phyloP scores from a whole-genome alignment of 2,329 filamentous ascomycete species.

The Fusarium fracticaudum region DNA sequence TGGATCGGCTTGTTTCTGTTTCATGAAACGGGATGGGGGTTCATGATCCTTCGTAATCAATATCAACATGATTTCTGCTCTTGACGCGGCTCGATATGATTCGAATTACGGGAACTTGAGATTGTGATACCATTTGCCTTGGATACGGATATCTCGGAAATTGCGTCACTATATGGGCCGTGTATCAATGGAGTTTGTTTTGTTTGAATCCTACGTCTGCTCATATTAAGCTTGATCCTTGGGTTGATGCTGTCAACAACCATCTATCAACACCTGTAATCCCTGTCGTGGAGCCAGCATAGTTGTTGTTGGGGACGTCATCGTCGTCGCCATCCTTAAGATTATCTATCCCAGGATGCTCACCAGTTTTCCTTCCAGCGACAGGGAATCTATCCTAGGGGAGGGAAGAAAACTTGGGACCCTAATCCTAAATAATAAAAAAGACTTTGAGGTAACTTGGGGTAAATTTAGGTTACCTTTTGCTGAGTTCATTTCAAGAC shows the following conservation, averaged over 20 bases:
- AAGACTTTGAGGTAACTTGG: neutral
- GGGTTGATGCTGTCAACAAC: neutral
- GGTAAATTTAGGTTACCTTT: neutral
- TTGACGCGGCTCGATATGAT: neutral
- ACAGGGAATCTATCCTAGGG: neutral
- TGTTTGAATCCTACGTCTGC: neutral
- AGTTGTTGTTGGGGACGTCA: neutral
- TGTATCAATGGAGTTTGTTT: neutral
- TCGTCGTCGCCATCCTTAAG: neutral
- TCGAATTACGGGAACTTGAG: neutral
- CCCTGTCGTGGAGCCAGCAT: neutral
- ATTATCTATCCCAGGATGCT: neutral
- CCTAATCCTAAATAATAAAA: neutral
- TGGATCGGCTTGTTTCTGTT: conserved; percentile 27
- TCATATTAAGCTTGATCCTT: neutral
- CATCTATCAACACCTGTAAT: neutral
- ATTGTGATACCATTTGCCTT: neutral
- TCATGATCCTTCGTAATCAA: conserved; percentile 18
- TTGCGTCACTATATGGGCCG: neutral
- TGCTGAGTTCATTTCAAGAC: neutral
- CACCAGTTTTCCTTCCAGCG: neutral
- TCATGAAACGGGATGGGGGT: conserved; percentile 29
- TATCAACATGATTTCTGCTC: neutral
- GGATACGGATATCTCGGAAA: conserved; percentile 1
- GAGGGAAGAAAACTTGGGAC: neutral